Evolutionary conservation across 2,329 filamentous ascomycete genomes (phyloP), one percentile per base, ranked within the genome.

Genomic region (Proliferodiscus dingleyae): DNA sequence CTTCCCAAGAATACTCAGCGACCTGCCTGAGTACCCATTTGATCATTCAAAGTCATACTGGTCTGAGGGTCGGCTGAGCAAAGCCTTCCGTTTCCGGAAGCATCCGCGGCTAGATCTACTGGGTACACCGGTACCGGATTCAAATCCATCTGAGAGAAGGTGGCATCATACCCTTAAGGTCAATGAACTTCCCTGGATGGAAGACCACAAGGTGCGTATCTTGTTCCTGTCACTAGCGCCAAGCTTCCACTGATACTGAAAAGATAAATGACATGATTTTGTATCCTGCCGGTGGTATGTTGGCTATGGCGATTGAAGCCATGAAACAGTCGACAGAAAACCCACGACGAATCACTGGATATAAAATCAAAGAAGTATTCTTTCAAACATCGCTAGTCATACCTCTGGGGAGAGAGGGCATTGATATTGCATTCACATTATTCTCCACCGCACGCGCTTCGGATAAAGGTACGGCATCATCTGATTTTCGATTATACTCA

Each of bases 51-150:
- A 15, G 3, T 29, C 16, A 28, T 46, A 46, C 34, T 50, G 47
- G 47, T 24, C 24, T 13, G 21, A 45, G 9, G 19, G 37, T 2
- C 15, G 46, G 6, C n/a, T 43, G 21, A 32, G 30, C 16, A 10
- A 39, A n/a, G 16, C 42, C 4, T 40, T 36, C n/a, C 10, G 24
- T 10, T 13, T 29, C 8, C 66, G 71, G 10, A 60, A 66, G 19
- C 67, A 66, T 42, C 67, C 68, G 2, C 66, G 72, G 13, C 68
- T 71, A 32, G 74, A 78, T 43, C 64, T 78, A 2, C 70, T 78
- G 21, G 75, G 75, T 1, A 56, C 54, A 3, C 49, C 37, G 1
- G 42, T 47, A 0, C 44, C 52, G 26, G 57, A 43, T 16, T 43
- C 30, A 32, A 43, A 43, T 13, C 41, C 41, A 9, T 21, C 37